Base-by-base conservation (phyloP, 2,329 filamentous ascomycete species). In the Arthrobotrys sphaeroides region DNA sequence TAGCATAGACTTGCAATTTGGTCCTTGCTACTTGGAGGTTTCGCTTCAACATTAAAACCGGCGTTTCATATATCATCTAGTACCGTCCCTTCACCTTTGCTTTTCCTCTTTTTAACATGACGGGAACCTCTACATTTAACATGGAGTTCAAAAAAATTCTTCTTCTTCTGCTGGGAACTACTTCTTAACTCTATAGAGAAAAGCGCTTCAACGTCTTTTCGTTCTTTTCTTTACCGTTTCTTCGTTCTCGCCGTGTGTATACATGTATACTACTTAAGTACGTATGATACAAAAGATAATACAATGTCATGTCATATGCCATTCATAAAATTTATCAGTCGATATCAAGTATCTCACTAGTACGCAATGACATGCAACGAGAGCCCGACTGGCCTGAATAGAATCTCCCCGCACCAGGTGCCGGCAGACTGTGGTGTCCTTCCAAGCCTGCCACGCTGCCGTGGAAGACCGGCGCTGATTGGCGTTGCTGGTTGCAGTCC, bases 81-180 rank as follows among this genome's bases (percentile, higher is more conserved):
- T n/a, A n/a, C n/a, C n/a, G 18, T 51, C 33, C 49, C n/a, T n/a
- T n/a, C 33, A 22, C 20, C 28, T 61, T 31, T 24, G 10, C 38
- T 42, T 47, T 38, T 40, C 16, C 36, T 60, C 38, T 61, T 61
- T 70, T 74, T 74, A 74, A 74, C 69, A 74, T 74, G 51, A 65
- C 31, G 51, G 69, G 69, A 64, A 67, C 45, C 61, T 66, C 69
- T 68, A 74, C 62, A 74, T 74, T 74, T 74, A 74, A 74, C 62
- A 68, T 74, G 62, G 70, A 74, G 69, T 74, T 74, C 55, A 62
- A 67, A 67, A 68, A n/a, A n/a, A n/a, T n/a, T n/a, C n/a, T 55
- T n/a, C 28, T 42, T 53, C 24, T 62, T 57, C 12, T 67, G 47
- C 33, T 61, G 38, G 55, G 62, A 60, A 47, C n/a, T 59, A 43